These are phyloP conservation scores for Nissolia schottii DNA, from an alignment of 306 rosid genomes.

Conservation along the genomic window DNA sequence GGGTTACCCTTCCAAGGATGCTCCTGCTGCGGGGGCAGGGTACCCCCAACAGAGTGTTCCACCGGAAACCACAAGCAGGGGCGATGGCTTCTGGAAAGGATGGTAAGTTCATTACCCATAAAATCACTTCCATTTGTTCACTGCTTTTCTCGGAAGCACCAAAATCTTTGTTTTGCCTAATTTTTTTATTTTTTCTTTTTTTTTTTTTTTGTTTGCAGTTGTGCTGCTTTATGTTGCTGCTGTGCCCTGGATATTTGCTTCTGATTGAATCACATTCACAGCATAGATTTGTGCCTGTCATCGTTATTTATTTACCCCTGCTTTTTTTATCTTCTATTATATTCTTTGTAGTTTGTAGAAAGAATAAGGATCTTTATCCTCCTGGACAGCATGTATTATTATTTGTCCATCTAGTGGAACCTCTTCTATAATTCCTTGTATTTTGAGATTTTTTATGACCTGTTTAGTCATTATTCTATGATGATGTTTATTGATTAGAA, in stretches of 20 bases:
- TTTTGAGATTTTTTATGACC: not conserved
- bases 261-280: constrained; percentile 7
- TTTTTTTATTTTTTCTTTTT: not conserved
- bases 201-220: constrained; percentile 23
- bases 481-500: not conserved
- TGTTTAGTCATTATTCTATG: not conserved
- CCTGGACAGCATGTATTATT: not conserved
- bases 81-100: constrained; percentile 51
- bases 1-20: constrained; percentile 34
- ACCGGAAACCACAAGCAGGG: constrained; percentile 28
- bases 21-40: constrained; percentile 9
- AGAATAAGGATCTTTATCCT: not conserved
- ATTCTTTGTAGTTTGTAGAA: constrained; percentile 20
- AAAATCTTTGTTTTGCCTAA: not conserved
- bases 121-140: not conserved
- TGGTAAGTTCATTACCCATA: constrained; percentile 30
- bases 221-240: constrained; percentile 47
- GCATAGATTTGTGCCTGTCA: not conserved
- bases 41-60: constrained; percentile 23
- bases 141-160: not conserved
- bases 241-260: constrained; percentile 38
- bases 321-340: not conserved
- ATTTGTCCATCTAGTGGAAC: not conserved
- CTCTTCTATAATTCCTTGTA: not conserved
- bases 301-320: not conserved